These are phyloP conservation scores for Xanthoconium separans DNA, from an alignment of 1,284 basidiomycete species.

Conservation along the genomic window DNA sequence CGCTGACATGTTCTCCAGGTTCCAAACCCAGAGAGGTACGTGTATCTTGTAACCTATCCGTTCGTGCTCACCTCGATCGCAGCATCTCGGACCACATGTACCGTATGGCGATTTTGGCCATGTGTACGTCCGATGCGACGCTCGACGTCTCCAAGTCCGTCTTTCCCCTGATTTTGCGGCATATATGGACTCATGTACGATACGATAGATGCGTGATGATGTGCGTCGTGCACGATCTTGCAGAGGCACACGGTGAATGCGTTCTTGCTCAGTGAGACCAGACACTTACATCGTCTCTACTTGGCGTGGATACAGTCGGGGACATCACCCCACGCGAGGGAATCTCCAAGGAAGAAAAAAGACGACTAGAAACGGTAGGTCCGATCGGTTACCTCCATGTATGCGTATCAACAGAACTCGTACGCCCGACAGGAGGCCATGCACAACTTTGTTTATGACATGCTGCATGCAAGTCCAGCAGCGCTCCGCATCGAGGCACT, in stretches of 20 bases:
- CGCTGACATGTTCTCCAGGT: constrained; percentile 48
- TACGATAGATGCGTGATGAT: constrained; percentile 81
- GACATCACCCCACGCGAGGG: constrained; percentile 93
- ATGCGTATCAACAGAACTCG: not conserved
- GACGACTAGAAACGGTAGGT: constrained; percentile 64
- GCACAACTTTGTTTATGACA: constrained; percentile 85
- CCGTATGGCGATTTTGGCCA: constrained; percentile 89
- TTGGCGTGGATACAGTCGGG: constrained; percentile 56
- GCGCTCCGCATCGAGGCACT: constrained; percentile 76
- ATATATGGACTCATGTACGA: not conserved
- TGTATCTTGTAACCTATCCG: not conserved
- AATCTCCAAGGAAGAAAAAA: constrained; percentile 81
- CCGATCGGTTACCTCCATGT: too few species aligned
- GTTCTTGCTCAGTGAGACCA: not conserved
- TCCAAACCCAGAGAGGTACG: constrained; percentile 75
- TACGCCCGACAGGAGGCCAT: constrained; percentile 71
- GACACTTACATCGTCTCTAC: not conserved
- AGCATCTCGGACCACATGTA: constrained; percentile 99
- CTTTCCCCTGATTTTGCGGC: not conserved
- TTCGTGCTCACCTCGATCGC: not conserved
- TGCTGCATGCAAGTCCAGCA: constrained; percentile 82
- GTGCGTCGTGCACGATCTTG: constrained; percentile 91
- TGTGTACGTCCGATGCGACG: constrained; percentile 71
- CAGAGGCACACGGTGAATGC: constrained; percentile 81
- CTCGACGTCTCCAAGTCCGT: constrained; percentile 78